These are phyloP conservation scores for Erigeron canadensis DNA, from an alignment of 129 eudicot genomes.

Conservation along the genomic window DNA sequence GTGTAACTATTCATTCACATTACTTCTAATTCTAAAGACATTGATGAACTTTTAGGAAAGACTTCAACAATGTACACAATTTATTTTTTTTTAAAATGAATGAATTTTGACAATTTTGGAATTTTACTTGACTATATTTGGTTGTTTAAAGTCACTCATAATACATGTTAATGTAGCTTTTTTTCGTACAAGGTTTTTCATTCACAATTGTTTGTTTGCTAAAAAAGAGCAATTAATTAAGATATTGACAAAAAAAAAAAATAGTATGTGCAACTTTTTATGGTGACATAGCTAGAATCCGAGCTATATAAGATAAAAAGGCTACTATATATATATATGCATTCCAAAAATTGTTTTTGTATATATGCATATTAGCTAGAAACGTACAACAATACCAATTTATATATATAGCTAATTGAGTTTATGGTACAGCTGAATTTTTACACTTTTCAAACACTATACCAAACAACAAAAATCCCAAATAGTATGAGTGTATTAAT, in stretches of 20 bases:
- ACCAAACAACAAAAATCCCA: neutral
- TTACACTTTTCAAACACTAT: neutral
- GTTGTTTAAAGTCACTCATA: neutral
- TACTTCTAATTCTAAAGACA: neutral
- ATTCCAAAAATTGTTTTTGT: slow-evolving; percentile 6
- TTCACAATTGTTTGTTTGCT: neutral
- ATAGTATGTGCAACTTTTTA: neutral
- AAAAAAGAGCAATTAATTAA: neutral
- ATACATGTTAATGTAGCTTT: neutral
- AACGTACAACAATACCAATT: neutral
- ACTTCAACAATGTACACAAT: neutral
- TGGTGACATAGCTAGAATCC: neutral
- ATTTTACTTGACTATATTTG: neutral
- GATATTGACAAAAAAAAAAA: neutral
- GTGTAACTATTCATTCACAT: neutral
- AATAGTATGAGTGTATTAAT: neutral
- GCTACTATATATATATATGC: neutral
- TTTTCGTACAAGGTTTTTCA: neutral
- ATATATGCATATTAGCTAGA: neutral
- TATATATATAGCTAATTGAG: neutral
- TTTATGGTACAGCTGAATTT: too few species aligned
- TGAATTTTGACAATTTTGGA: neutral
- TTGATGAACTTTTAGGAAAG: slow-evolving; percentile 1
- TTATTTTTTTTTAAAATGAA: neutral
- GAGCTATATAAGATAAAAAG: slow-evolving; percentile 1